Evolutionary conservation across 768 basidiomycete genomes (phyloP).

Genomic region (Boletus tomentosulus): DNA sequence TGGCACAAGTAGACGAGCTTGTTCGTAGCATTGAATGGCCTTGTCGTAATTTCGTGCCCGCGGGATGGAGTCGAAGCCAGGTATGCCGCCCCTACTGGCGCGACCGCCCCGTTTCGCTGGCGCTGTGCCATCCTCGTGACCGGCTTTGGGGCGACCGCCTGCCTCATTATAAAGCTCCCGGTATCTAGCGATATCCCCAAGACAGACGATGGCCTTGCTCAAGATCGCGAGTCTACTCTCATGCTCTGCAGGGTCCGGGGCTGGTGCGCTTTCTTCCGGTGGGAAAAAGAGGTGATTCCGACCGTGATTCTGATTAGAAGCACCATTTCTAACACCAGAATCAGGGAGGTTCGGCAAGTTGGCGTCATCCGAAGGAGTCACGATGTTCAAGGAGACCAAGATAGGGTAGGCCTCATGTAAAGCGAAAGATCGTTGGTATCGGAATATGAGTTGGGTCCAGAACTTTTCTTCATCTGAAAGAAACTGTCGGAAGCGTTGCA

Average conservation of each 20-base stretch:
- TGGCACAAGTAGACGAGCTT: conserved; percentile 77
- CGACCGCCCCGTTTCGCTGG: conserved; percentile 39
- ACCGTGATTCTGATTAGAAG: conserved; percentile 30
- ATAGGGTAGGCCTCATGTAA: conserved; percentile 61
- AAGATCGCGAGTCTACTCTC: conserved; percentile 67
- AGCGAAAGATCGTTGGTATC: conserved; percentile 67
- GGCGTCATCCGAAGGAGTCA: conserved; percentile 38
- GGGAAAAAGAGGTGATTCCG: conserved; percentile 67
- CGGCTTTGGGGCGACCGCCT: conserved; percentile 59
- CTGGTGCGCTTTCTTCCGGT: conserved; percentile 45
- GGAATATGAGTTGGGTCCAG: conserved; percentile 76
- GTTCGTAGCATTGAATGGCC: conserved; percentile 79
- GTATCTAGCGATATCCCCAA: conserved; percentile 94
- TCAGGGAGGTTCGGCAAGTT: conserved; percentile 22
- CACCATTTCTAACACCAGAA: conserved; percentile 17
- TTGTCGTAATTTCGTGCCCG: conserved; percentile 67
- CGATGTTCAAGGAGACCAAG: conserved; percentile 55
- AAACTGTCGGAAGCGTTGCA: conserved; percentile 87
- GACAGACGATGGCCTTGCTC: conserved; percentile 84
- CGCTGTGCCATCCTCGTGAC: conserved; percentile 54
- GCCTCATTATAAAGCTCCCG: conserved; percentile 83
- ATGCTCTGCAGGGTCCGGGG: conserved; percentile 35
- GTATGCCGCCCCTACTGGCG: conserved; percentile 45
- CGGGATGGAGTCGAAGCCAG: conserved; percentile 41
- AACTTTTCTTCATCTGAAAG: conserved; percentile 88